phyloP scores from a whole-genome alignment of 1,284 basidiomycete species.

The Phlebopus sp. region DNA sequence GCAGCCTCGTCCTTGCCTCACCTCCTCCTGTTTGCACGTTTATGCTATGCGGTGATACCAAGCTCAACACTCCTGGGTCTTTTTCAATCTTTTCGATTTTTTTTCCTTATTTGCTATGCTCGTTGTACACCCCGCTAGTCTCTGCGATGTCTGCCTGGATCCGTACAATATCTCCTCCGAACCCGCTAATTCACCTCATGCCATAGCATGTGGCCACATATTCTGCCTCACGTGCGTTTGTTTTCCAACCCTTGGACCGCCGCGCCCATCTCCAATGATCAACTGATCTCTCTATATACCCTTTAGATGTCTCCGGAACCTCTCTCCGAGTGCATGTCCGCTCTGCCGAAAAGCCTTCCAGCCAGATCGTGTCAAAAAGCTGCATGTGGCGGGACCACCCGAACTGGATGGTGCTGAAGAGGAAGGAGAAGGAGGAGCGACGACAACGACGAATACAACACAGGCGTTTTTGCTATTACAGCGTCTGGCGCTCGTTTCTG shows the following conservation, averaged over 20 bases:
- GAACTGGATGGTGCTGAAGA: conserved; percentile 32
- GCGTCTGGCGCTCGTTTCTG: conserved; percentile 44
- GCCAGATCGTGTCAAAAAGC: conserved; percentile 52
- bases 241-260: conserved; percentile 7
- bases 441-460: conserved; percentile 21
- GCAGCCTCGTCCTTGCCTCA: conserved; percentile 4
- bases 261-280: neutral
- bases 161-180: conserved; percentile 47
- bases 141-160: conserved; percentile 69
- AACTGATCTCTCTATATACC: conserved; percentile 10
- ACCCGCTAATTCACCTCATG: conserved; percentile 50
- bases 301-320: conserved; percentile 47
- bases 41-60: conserved; percentile 35
- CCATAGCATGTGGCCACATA: conserved; percentile 67
- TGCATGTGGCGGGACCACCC: conserved; percentile 52
- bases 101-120: conserved; percentile 37
- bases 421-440: too few relatives aligned
- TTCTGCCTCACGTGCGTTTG: conserved; percentile 65
- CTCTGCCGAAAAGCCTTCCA: conserved; percentile 60
- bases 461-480: conserved; percentile 42
- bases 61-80: conserved; percentile 24
- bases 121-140: conserved; percentile 59
- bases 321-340: conserved; percentile 54
- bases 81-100: conserved; percentile 17
- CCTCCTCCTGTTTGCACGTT: conserved; percentile 29